phyloP scores from a whole-genome alignment of 2,329 filamentous ascomycete species.

The Colletotrichum sp. region DNA sequence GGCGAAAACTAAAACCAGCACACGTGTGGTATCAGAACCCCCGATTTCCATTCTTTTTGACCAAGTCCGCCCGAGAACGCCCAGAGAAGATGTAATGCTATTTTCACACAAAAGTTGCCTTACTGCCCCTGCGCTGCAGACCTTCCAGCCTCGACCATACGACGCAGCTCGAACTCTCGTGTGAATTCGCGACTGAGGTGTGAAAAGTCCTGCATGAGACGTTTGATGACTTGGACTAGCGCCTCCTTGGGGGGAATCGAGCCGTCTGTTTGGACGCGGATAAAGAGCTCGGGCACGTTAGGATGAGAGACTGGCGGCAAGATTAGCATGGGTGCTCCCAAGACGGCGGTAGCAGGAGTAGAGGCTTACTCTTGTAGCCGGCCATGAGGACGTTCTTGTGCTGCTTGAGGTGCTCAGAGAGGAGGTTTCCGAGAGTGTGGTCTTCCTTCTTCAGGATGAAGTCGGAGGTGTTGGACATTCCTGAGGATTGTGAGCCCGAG shows the following conservation, averaged over 20 bases:
- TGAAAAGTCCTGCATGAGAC: slow-evolving; percentile 81
- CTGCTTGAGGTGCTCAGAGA: slow-evolving; percentile 84
- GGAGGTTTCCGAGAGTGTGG: slow-evolving; percentile 90
- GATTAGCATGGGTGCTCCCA: not conserved
- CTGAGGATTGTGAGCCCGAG: slow-evolving; percentile 45
- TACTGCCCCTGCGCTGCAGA: slow-evolving; percentile 46
- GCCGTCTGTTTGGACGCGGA: slow-evolving; percentile 93
- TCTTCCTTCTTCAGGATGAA: slow-evolving; percentile 98
- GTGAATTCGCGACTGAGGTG: slow-evolving; percentile 87
- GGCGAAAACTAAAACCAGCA: not conserved
- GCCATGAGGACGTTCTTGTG: slow-evolving; percentile 86
- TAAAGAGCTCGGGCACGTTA: slow-evolving; percentile 65
- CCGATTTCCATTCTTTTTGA: slow-evolving; percentile 7
- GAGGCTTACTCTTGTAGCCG: slow-evolving; percentile 79
- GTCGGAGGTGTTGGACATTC: slow-evolving; percentile 92
- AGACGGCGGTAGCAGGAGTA: not conserved
- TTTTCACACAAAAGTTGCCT: not conserved
- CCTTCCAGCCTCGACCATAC: slow-evolving; percentile 74
- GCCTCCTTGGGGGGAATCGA: slow-evolving; percentile 88
- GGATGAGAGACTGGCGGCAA: slow-evolving; percentile 56
- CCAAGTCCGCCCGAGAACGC: slow-evolving; percentile 26
- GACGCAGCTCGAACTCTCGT: slow-evolving; percentile 87
- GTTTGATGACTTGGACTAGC: slow-evolving; percentile 79
- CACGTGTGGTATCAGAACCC: slow-evolving; percentile 7
- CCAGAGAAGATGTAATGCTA: slow-evolving; percentile 16